Percentiles rank a stretch among this genome's conserved stretches.
phyloP scores from a whole-genome alignment of 2,329 filamentous ascomycete genomes.

The Aulographum hederae region DNA sequence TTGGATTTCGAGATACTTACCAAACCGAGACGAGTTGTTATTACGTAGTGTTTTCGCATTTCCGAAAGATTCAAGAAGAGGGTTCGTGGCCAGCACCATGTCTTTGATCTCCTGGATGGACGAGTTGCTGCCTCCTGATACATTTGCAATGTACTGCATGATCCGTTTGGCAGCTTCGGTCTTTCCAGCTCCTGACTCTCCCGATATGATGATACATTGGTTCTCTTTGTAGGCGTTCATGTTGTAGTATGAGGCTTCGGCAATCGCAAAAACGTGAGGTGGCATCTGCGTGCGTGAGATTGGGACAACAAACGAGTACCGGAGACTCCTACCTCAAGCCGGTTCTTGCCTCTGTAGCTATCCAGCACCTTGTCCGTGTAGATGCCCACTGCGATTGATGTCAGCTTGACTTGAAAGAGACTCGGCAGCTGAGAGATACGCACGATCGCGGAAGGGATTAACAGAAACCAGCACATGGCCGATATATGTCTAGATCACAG shows the following conservation, averaged over 20 bases:
- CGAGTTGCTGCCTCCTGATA: conserved; percentile 67
- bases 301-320: neutral
- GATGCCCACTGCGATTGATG: conserved; percentile 77
- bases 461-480: conserved; percentile 98
- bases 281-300: conserved; percentile 41
- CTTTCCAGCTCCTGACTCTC: conserved; percentile 95
- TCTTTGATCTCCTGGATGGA: conserved; percentile 96
- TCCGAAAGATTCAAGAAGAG: conserved; percentile 88
- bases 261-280: conserved; percentile 93
- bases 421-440: no score
- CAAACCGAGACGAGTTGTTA: conserved; percentile 97
- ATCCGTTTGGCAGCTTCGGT: conserved; percentile 96
- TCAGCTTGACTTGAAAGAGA: no score
- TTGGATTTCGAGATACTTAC: conserved; percentile 94
- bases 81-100: conserved; percentile 98
- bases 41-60: conserved; percentile 96
- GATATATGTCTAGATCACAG: conserved; percentile 66
- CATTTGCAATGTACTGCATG: conserved; percentile 98
- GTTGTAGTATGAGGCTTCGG: conserved; percentile 94
- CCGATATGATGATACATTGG: conserved; percentile 98
- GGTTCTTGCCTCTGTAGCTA: conserved; percentile 92
- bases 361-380: conserved; percentile 90
- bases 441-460: conserved; percentile 85
- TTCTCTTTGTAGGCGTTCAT: conserved; percentile 99
- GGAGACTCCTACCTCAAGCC: no score